Base-by-base conservation (phyloP, 768 basidiomycete species). In the Amyloporia xantha region DNA sequence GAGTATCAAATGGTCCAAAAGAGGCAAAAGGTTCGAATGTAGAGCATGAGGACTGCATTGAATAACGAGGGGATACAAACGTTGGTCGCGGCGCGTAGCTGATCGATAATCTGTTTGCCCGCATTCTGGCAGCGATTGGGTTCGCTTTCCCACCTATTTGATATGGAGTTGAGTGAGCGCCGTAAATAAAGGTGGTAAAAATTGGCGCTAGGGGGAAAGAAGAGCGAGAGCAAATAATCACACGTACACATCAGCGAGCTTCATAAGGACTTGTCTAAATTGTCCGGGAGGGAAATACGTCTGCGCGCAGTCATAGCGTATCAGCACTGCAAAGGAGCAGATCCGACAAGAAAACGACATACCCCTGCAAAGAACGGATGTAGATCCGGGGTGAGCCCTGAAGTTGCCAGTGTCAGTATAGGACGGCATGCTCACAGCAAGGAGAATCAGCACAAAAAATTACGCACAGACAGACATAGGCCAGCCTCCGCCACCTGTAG, bases 381-480 rank as follows among this genome's bases (percentile, higher is more conserved):
- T 0, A 62, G 40, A 19, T 62, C 58, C 1, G 58, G 60, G 3
- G 60, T 62, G 10, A 62, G 54, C 60, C 60, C 57, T 58, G 30
- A 13, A 48, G 4, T 44, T 15, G 11, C 7, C 13, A 45, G n/a
- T n/a, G n/a, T n/a, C n/a, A n/a, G n/a, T n/a, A 13, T 12, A 38
- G 28, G 13, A 47, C 20, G 20, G 9, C 9, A 7, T 41, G 9
- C 7, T 41, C 20, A 41, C 9, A 41, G 39, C 9, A 41, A 12
- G 39, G 11, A 12, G 11, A 11, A 17, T 20, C 17, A 5, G 21
- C 44, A 46, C n/a, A 30, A 21, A n/a, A 15, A 3, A 41, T 17
- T n/a, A 48, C 60, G 47, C 24, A 62, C 60, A 66, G 30, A 66
- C 60, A 23, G 64, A 65, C 65, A 66, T 63, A 11, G 65, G 65